Base-by-base conservation (phyloP, 2,329 filamentous ascomycete genomes). In the Pseudogymnoascus sp. region DNA sequence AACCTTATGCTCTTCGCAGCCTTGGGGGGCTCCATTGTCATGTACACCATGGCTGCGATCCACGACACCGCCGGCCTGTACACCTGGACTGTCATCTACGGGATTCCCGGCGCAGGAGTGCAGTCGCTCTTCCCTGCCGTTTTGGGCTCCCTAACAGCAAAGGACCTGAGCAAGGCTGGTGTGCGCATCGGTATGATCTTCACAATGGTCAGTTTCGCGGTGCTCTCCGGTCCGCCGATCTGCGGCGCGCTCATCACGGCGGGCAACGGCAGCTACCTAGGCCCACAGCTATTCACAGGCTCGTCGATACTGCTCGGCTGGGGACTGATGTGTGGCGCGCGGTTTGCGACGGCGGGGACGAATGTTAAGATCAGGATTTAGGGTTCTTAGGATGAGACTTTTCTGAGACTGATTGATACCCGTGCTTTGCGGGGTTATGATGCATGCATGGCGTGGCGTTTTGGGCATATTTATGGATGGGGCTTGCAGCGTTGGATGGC, bases 131-230 rank as follows among this genome's bases (percentile, higher is more conserved):
- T 84, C 65, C 82, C 82, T 0, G 79, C 79, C 0, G 79, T 78
- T 0, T 63, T 84, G 28, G 77, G 76, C 40, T 80, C 77, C 60
- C 71, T 85, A 63, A 83, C 80, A 0, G 77, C 76, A 0, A 43
- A 37, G 21, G 80, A 85, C 68, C 63, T 83, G 64, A 78, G 77
- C 65, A 84, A 82, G 70, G 74, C 75, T 4, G 83, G 83, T 0
- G 78, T 81, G n/a, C 74, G 82, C n/a, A 81, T 84, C 72, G 82
- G 83, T 1, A 82, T 84, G 79, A 77, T 80, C 4, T 79, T 85
- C 60, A 70, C 76, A 21, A 77, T 83, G 62, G 77, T 84, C 16
- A 78, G 77, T n/a, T 77, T 85, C 61, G 80, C 82, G 0, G 78
- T 77, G 2, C 70, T 85, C 60, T 82, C 79, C 2, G 83, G 83